A percentile compares a stretch with the other conserved stretches of the same genome.
These are phyloP conservation scores for Diphasiastrum complanatum DNA, from an alignment of 83 land plant species.

Conservation along the genomic window DNA sequence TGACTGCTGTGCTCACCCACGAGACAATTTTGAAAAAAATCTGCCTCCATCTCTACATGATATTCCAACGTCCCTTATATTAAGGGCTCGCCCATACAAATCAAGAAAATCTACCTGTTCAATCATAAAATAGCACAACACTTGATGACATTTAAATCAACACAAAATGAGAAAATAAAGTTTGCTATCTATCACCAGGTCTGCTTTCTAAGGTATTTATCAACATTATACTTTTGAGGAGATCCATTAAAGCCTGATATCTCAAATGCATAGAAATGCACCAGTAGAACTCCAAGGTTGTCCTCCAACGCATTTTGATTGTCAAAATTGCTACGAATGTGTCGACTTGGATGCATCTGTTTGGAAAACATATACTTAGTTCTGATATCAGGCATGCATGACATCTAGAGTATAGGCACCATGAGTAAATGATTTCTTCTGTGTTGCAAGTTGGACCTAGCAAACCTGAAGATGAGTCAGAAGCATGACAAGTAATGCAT, in stretches of 20 bases:
- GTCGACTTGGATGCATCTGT: constrained; percentile 47
- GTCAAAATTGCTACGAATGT: constrained; percentile 11
- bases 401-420: not conserved
- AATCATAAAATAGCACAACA: not conserved
- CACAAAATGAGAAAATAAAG: not conserved
- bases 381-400: too few relatives aligned
- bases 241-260: not conserved
- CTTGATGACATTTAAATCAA: not conserved
- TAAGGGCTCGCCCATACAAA: constrained; percentile 34
- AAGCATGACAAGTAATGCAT: constrained; percentile 88
- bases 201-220: not conserved
- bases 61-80: constrained; percentile 35
- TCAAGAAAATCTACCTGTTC: constrained; percentile 33
- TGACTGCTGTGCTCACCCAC: too few relatives aligned
- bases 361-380: not conserved
- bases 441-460: not conserved
- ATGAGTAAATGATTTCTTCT: not conserved
- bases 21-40: constrained; percentile 26
- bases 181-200: not conserved
- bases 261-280: constrained; percentile 8
- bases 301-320: constrained; percentile 39
- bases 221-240: not conserved
- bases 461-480: constrained; percentile 74
- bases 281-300: constrained; percentile 88
- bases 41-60: constrained; percentile 40